phyloP scores from a whole-genome alignment of 1,284 basidiomycete genomes.

The Papiliotrema nemorosa region DNA sequence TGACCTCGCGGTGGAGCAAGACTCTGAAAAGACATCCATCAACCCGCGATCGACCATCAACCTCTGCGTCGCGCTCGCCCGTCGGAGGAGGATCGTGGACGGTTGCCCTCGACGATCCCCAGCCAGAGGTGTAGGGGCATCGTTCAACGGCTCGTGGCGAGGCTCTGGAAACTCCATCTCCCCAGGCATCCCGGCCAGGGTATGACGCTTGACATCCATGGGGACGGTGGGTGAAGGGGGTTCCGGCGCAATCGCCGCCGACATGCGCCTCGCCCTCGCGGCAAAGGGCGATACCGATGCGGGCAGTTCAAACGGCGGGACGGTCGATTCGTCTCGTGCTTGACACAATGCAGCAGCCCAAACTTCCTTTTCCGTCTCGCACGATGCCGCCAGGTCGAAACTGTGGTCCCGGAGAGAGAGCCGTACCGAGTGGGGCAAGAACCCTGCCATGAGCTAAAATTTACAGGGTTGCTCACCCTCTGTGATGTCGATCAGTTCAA shows the following conservation, averaged over 20 bases:
- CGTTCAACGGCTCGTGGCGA: neutral
- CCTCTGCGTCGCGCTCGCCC: conserved; percentile 65
- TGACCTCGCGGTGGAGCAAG: conserved; percentile 43
- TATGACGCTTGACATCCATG: conserved; percentile 29
- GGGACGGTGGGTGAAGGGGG: neutral
- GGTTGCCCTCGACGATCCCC: conserved; percentile 23
- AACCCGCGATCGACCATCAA: conserved; percentile 51
- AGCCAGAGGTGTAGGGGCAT: conserved; percentile 18
- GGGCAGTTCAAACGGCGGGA: conserved; percentile 47
- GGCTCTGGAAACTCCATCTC: conserved; percentile 3
- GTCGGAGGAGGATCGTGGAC: conserved; percentile 63
- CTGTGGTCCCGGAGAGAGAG: conserved; percentile 63
- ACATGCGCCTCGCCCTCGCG: conserved; percentile 21
- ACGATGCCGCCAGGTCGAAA: conserved; percentile 79
- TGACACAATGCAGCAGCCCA: conserved; percentile 68
- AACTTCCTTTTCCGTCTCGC: conserved; percentile 69
- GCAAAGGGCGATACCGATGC: conserved; percentile 38
- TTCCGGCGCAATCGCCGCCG: conserved; percentile 6
- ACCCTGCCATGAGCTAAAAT: no score
- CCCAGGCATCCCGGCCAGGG: conserved; percentile 16
- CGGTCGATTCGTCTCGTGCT: conserved; percentile 37
- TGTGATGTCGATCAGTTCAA: conserved; percentile 65
- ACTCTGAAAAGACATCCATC: conserved; percentile 49
- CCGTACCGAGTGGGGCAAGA: conserved; percentile 74
- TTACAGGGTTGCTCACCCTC: conserved; percentile 60